Evolutionary conservation across 164 flowering plant species (phyloP).

Genomic region (Sedum album): DNA sequence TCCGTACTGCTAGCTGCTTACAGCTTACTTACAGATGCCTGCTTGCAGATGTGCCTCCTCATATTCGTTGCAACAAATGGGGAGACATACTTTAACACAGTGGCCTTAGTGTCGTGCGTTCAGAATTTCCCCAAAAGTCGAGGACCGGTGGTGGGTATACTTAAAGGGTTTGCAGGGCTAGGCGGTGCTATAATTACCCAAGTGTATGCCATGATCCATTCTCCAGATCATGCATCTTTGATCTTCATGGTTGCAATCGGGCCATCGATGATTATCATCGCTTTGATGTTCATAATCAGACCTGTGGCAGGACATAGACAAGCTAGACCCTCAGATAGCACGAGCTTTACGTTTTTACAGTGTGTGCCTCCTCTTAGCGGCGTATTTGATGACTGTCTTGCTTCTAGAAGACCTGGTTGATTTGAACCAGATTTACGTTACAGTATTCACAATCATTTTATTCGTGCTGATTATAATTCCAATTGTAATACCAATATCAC

Average conservation of each 20-base stretch:
- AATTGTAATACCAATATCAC: slow-evolving; percentile 45
- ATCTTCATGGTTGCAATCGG: slow-evolving; percentile 95
- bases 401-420: slow-evolving; percentile 69
- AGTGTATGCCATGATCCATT: slow-evolving; percentile 49
- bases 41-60: slow-evolving; percentile 75
- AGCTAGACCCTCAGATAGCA: slow-evolving; percentile 52
- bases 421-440: slow-evolving; percentile 39
- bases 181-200: slow-evolving; percentile 88
- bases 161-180: slow-evolving; percentile 91
- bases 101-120: slow-evolving; percentile 78
- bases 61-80: slow-evolving; percentile 92
- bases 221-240: slow-evolving; percentile 72
- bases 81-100: slow-evolving; percentile 91
- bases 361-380: slow-evolving; percentile 76
- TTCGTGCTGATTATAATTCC: slow-evolving; percentile 59
- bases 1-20: not conserved
- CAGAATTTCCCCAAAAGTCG: slow-evolving; percentile 93
- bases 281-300: slow-evolving; percentile 72
- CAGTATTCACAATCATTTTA: slow-evolving; percentile 45
- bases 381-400: slow-evolving; percentile 93
- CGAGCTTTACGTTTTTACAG: slow-evolving; percentile 61
- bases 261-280: slow-evolving; percentile 68
- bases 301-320: slow-evolving; percentile 93
- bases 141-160: slow-evolving; percentile 92
- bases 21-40: not conserved